phyloP scores from a whole-genome alignment of 139 green algal species.

The Chlamydomonas sp. region DNA sequence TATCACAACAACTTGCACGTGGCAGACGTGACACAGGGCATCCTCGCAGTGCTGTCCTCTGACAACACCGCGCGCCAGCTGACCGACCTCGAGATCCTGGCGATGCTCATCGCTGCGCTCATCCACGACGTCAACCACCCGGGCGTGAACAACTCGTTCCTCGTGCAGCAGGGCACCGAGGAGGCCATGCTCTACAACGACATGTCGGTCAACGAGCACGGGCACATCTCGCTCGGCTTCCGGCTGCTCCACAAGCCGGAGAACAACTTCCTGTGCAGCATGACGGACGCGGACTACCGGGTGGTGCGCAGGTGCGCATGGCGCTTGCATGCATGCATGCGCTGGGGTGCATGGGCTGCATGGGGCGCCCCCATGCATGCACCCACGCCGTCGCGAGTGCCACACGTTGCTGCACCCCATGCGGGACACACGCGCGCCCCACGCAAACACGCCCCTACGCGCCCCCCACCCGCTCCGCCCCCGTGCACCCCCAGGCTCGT shows the following conservation, averaged over 20 bases:
- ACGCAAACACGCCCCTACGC: not conserved
- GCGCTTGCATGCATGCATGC: too few relatives aligned
- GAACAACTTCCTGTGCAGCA: not conserved
- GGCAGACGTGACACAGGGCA: constrained; percentile 62
- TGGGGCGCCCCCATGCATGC: too few relatives aligned
- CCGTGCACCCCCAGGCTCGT: not conserved
- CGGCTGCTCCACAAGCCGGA: not conserved
- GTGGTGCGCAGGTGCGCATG: not conserved
- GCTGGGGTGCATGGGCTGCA: too few relatives aligned
- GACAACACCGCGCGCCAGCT: too few relatives aligned
- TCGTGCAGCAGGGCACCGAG: not conserved
- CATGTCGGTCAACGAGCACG: not conserved
- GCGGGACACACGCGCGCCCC: too few relatives aligned
- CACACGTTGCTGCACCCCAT: too few relatives aligned
- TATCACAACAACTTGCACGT: constrained; percentile 66
- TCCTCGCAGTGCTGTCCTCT: too few relatives aligned
- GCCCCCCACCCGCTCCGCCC: too few relatives aligned
- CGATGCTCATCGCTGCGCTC: too few relatives aligned
- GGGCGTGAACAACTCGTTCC: not conserved
- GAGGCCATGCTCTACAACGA: not conserved
- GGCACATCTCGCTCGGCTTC: not conserved
- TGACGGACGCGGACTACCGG: not conserved
- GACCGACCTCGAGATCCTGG: too few relatives aligned
- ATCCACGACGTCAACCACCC: too few relatives aligned
- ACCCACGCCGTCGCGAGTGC: too few relatives aligned